A percentile compares a stretch with the other conserved stretches of the same genome.
These are phyloP conservation scores for Hypoxylon sp. DNA, from an alignment of 2,329 filamentous ascomycete genomes.

Conservation along the genomic window DNA sequence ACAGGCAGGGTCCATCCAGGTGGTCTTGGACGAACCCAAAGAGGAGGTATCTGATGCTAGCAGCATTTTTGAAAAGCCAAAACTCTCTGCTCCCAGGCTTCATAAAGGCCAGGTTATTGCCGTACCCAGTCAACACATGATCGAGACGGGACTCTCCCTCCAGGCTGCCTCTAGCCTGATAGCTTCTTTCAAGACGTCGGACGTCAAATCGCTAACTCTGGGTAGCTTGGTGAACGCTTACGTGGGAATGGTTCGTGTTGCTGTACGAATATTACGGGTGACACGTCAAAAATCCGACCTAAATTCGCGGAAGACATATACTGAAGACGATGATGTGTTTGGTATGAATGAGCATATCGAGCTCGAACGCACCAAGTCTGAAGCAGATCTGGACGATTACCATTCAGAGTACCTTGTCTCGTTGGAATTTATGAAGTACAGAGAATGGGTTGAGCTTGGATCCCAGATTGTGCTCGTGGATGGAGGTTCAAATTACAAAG, in stretches of 20 bases:
- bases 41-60: constrained; percentile 45
- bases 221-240: constrained; percentile 83
- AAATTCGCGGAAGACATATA: constrained; percentile 41
- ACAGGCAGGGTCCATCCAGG: constrained; percentile 89
- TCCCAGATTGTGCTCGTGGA: constrained; percentile 76
- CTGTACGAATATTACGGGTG: constrained; percentile 75
- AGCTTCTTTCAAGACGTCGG: constrained; percentile 72
- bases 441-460: constrained; percentile 78
- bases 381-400: constrained; percentile 38
- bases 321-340: constrained; percentile 65
- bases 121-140: constrained; percentile 66
- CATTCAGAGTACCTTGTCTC: constrained; percentile 62
- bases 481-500: constrained; percentile 72
- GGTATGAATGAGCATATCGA: constrained; percentile 60
- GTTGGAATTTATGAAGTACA: constrained; percentile 72
- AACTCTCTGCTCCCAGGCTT: constrained; percentile 54
- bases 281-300: constrained; percentile 44
- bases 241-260: constrained; percentile 83
- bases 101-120: constrained; percentile 87
- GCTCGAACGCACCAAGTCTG: constrained; percentile 45
- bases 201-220: constrained; percentile 68
- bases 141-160: constrained; percentile 64
- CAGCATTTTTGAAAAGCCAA: constrained; percentile 42
- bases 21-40: constrained; percentile 65
- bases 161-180: constrained; percentile 74